Base-by-base conservation (phyloP, 2,329 filamentous ascomycete species). In the Xylaria hypoxylon region DNA sequence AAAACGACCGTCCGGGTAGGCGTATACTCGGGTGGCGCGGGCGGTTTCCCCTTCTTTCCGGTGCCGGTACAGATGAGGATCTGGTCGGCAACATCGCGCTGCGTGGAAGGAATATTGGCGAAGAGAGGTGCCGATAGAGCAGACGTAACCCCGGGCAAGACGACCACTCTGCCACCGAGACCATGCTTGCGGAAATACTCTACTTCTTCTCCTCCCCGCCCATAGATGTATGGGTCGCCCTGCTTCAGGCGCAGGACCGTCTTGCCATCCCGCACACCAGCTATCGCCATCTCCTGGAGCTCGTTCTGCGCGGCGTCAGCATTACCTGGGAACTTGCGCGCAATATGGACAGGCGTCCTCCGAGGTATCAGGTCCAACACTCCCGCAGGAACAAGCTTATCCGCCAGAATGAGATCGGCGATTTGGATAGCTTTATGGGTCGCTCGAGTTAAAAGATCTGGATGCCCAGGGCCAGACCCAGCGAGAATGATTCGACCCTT, bases 41-140 rank as follows among this genome's bases (percentile, higher is more conserved):
- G 94, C 0, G 93, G 84, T 61, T 88, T 91, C 13, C 96, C 96
- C 80, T 97, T 96, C 74, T 96, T 89, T 0, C 96, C 96, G 0
- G 96, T 99, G 0, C 96, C 96, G 0, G 96, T 99, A 80, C 96
- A 98, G n/a, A 99, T 87, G 28, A 99, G 85, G 0, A 99, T 90
- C 79, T 98, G 94, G 75, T 99, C 96, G 3, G 93, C 91, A 0
- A 97, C 92, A 50, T 92, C 92, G 5, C 96, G 87, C 80, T 98
- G 95, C 1, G 96, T 99, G 0, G 91, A 85, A 1, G 96, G 95
- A 35, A 99, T 92, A 6, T 86, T 89, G 0, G 94, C 94, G 77
- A 98, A 97, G 2, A 99, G 83, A 0, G 95, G 93, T 10, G 94
- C 96, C 63, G 88, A 91, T 42, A 99, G 82, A 1, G 95, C 93